A percentile compares a stretch with the other conserved stretches of the same genome.
phyloP scores from a whole-genome alignment of 129 eudicot species.

The Pittosporum tobira region DNA sequence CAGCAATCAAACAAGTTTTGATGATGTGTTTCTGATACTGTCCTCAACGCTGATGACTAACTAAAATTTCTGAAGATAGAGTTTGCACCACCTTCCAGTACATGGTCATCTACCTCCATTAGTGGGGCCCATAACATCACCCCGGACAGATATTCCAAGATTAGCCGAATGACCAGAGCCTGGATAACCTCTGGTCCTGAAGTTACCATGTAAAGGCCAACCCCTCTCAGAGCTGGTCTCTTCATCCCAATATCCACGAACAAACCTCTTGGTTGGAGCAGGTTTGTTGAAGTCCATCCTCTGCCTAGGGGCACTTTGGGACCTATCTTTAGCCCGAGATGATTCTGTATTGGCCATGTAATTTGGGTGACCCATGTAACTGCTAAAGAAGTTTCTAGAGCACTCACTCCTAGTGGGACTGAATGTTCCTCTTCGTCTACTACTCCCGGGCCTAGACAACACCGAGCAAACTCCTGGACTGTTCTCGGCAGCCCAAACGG shows the following conservation, averaged over 20 bases:
- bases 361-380: constrained; percentile 47
- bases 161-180: constrained; percentile 17
- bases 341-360: constrained; percentile 88
- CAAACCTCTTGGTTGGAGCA: constrained; percentile 27
- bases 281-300: constrained; percentile 42
- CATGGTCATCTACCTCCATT: constrained; percentile 13
- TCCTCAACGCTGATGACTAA: neutral
- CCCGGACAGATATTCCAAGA: constrained; percentile 6
- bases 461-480: constrained; percentile 46
- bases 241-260: constrained; percentile 39
- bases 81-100: neutral
- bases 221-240: constrained; percentile 58
- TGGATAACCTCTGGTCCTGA: constrained; percentile 18
- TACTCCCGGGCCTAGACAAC: constrained; percentile 53
- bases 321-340: constrained; percentile 66
- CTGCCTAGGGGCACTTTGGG: constrained; percentile 80
- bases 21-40: neutral
- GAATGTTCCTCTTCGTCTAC: constrained; percentile 45
- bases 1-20: neutral
- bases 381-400: constrained; percentile 54
- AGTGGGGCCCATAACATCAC: constrained; percentile 1
- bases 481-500: constrained; percentile 32
- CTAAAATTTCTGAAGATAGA: neutral
- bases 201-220: constrained; percentile 12
- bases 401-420: constrained; percentile 48